phyloP scores from a whole-genome alignment of 768 basidiomycete genomes.

The Kwoniella sp. region DNA sequence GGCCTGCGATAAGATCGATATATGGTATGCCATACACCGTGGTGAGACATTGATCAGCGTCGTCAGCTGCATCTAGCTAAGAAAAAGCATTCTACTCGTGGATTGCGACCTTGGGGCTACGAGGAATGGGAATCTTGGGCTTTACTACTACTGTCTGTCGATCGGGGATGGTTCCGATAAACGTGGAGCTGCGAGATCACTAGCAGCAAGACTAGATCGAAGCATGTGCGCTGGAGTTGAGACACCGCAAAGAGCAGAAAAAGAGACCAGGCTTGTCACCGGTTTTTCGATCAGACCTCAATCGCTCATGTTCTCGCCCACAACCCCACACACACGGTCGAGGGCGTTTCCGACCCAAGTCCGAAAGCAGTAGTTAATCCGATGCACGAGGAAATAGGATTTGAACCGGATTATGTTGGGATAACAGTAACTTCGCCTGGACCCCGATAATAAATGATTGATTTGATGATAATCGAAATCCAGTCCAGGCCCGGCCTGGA shows the following conservation, averaged over 20 bases:
- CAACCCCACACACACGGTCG: too few relatives aligned
- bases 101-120: too few relatives aligned
- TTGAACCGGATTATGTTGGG: not conserved
- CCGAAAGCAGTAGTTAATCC: conserved; percentile 1
- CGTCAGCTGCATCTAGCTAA: not conserved
- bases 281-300: not conserved
- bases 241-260: not conserved
- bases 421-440: too few relatives aligned
- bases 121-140: too few relatives aligned
- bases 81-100: too few relatives aligned
- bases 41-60: conserved; percentile 1
- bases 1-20: not conserved
- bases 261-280: not conserved
- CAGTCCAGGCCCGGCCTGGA: not conserved
- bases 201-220: not conserved
- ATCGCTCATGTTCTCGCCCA: not conserved
- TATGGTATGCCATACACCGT: not conserved
- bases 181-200: not conserved
- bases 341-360: not conserved
- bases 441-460: too few relatives aligned
- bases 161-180: too few relatives aligned
- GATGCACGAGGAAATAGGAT: not conserved
- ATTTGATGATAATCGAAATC: not conserved
- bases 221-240: not conserved
- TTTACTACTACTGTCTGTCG: too few relatives aligned